Percentiles rank a stretch among this genome's conserved stretches.
Evolutionary conservation across 768 basidiomycete genomes (phyloP).

Genomic region (Termitomyces sp.): DNA sequence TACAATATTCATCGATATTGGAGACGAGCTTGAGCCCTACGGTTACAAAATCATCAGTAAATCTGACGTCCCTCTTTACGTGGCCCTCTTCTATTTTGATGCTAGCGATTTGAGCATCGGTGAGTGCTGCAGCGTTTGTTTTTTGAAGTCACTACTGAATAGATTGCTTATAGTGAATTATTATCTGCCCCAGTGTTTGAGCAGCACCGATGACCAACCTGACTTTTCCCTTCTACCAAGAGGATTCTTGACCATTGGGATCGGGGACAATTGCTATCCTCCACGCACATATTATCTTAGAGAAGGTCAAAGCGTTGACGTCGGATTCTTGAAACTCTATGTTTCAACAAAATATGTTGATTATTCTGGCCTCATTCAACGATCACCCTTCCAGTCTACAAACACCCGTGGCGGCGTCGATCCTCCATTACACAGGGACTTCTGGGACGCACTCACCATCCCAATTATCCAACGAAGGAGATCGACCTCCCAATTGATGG

Average conservation of each 20-base stretch:
- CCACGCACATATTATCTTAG: slow-evolving; percentile 28
- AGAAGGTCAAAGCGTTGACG: slow-evolving; percentile 25
- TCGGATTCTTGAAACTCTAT: slow-evolving; percentile 40
- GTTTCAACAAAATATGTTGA: slow-evolving; percentile 29
- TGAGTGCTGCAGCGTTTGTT: neutral
- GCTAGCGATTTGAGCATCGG: neutral
- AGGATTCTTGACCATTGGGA: slow-evolving; percentile 27
- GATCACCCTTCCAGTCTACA: slow-evolving; percentile 12
- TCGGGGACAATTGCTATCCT: slow-evolving; percentile 26
- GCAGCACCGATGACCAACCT: neutral
- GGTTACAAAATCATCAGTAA: neutral
- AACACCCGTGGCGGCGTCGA: neutral
- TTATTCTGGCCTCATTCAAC: slow-evolving; percentile 26
- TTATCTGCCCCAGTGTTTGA: neutral
- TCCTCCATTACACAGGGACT: neutral
- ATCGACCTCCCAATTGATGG: neutral
- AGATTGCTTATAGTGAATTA: neutral
- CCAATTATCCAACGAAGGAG: neutral
- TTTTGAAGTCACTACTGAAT: neutral
- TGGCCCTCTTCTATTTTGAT: slow-evolving; percentile 2
- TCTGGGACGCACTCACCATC: neutral
- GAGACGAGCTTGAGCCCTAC: neutral
- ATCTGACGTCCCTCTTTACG: neutral
- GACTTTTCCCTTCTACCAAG: neutral
- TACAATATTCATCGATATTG: neutral